Conservation (phyloP, 257 asterid species). For the Gentiana dahurica region DNA sequence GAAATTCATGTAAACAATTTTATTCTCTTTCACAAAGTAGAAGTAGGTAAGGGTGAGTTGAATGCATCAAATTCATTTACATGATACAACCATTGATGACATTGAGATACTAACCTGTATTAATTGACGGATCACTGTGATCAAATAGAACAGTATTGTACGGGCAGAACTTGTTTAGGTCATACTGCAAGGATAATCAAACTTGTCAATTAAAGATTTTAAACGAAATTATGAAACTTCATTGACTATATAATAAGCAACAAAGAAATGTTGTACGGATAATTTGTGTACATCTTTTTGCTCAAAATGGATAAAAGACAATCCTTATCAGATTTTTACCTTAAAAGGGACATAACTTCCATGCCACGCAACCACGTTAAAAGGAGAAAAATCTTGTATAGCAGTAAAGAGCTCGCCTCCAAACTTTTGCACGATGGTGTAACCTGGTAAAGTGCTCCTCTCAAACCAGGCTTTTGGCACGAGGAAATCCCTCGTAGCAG, state of each 20-base stretch:
- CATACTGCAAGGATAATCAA: slow-evolving; percentile 53
- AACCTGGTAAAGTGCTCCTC: slow-evolving; percentile 51
- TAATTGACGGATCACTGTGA: slow-evolving; percentile 94
- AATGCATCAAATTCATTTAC: neutral
- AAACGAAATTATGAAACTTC: too few relatives aligned
- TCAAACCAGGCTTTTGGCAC: slow-evolving; percentile 89
- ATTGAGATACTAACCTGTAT: slow-evolving; percentile 47
- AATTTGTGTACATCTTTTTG: neutral
- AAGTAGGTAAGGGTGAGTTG: neutral
- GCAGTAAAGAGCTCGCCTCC: slow-evolving; percentile 98
- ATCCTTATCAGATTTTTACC: slow-evolving; percentile 27
- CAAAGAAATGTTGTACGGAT: neutral
- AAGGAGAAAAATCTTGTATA: slow-evolving; percentile 89
- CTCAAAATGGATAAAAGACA: neutral
- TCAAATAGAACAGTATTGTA: slow-evolving; percentile 86
- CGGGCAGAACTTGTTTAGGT: slow-evolving; percentile 87
- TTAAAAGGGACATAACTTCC: slow-evolving; percentile 90
- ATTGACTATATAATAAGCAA: neutral
- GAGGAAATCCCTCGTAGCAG: slow-evolving; percentile 88
- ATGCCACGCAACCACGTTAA: slow-evolving; percentile 98
- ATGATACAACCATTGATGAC: slow-evolving; percentile 1
- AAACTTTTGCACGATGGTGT: slow-evolving; percentile 77
- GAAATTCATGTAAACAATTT: too few relatives aligned
- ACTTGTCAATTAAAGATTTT: slow-evolving; percentile 11
- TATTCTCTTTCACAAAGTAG: neutral